Conservation (phyloP, 1,284 basidiomycete species). For the Taiwanofungus camphoratus region DNA sequence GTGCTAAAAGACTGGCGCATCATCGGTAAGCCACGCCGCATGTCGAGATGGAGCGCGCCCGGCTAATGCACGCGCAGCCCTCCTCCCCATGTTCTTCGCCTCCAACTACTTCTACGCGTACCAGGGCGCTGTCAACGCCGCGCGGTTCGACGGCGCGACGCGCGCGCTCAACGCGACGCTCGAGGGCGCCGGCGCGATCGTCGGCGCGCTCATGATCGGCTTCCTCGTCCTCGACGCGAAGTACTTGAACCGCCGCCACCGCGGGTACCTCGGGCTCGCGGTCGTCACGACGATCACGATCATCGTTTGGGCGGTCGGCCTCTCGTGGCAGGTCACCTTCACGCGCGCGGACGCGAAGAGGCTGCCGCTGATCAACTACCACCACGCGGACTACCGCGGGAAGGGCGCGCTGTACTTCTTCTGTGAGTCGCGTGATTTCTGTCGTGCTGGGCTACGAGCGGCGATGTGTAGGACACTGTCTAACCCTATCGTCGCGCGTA, state of each 20-base stretch:
- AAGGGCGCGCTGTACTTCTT: constrained; percentile 37
- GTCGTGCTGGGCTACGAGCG: not conserved
- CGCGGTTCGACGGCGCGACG: constrained; percentile 34
- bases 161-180: constrained; percentile 37
- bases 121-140: constrained; percentile 34
- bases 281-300: constrained; percentile 30
- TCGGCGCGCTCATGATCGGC: constrained; percentile 39
- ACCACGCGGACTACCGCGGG: constrained; percentile 26
- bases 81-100: constrained; percentile 38
- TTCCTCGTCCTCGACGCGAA: constrained; percentile 33
- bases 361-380: constrained; percentile 28
- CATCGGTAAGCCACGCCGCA: constrained; percentile 17
- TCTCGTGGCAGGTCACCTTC: constrained; percentile 34
- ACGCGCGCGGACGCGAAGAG: constrained; percentile 19
- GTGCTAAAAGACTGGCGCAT: constrained; percentile 37
- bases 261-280: constrained; percentile 36
- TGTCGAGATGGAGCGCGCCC: not conserved
- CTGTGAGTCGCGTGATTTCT: constrained; percentile 25
- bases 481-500: constrained; percentile 5
- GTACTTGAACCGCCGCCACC: constrained; percentile 29
- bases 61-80: constrained; percentile 19
- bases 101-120: constrained; percentile 39
- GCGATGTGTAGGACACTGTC: not conserved
- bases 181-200: constrained; percentile 36
- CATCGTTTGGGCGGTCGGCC: constrained; percentile 32